Conservation (phyloP, 495 filamentous ascomycete species). For the Aspergillus ellipticus region DNA sequence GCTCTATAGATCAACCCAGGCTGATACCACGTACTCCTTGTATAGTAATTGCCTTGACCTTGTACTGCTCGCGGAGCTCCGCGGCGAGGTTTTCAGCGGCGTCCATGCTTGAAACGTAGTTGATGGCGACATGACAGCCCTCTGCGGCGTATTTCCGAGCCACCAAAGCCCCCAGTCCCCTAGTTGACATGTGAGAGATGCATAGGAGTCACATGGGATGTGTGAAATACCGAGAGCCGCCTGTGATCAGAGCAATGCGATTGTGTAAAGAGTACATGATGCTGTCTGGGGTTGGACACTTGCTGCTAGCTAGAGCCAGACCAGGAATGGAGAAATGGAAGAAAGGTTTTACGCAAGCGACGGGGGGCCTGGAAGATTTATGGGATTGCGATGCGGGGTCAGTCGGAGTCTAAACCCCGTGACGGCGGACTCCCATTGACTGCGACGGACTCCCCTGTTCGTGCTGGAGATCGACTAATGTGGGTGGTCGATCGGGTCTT, state of each 20-base stretch:
- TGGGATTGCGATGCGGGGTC: background rate
- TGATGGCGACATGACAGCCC: constrained; percentile 66
- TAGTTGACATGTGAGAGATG: constrained; percentile 19
- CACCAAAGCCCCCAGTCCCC: constrained; percentile 63
- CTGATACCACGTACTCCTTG: constrained; percentile 51
- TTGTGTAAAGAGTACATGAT: constrained; percentile 63
- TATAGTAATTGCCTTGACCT: constrained; percentile 52
- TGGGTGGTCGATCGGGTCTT: too few relatives aligned
- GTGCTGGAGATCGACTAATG: too few relatives aligned
- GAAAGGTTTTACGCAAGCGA: too few relatives aligned
- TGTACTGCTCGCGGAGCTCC: constrained; percentile 47
- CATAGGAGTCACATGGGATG: background rate
- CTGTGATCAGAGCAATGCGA: constrained; percentile 62
- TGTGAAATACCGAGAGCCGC: background rate
- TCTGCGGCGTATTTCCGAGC: constrained; percentile 62
- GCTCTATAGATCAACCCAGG: background rate
- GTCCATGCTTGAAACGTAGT: constrained; percentile 55
- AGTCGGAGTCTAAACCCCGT: background rate
- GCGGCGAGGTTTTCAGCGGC: constrained; percentile 53
- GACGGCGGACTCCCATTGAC: too few relatives aligned
- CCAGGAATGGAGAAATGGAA: too few relatives aligned
- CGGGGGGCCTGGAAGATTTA: too few relatives aligned
- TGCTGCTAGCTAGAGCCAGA: too few relatives aligned
- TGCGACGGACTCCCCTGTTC: too few relatives aligned
- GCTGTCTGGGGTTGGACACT: background rate